Evolutionary conservation across 306 rosid genomes (phyloP).

Genomic region (Carpinus fangiana): DNA sequence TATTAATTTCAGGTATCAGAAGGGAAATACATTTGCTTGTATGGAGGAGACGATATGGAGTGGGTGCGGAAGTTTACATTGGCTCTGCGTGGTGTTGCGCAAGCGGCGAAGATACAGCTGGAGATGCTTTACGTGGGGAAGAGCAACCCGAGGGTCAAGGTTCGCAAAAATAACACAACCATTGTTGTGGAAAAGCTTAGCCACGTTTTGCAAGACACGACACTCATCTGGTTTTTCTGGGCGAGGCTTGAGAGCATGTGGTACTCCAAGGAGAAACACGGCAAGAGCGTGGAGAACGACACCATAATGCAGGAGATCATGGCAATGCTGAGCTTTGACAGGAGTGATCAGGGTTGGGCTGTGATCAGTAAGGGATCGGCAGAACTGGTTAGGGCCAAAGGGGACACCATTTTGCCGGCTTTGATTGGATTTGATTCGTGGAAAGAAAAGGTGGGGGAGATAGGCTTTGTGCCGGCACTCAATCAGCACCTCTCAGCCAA

Average conservation of each 20-base stretch:
- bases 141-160: constrained; percentile 49
- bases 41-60: constrained; percentile 59
- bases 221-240: constrained; percentile 74
- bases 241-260: constrained; percentile 63
- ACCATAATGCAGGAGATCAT: constrained; percentile 41
- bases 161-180: constrained; percentile 16
- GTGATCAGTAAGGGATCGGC: constrained; percentile 23
- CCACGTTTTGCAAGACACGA: constrained; percentile 29
- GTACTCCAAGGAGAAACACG: constrained; percentile 44
- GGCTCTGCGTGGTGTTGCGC: constrained; percentile 25
- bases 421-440: constrained; percentile 30
- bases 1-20: constrained; percentile 40
- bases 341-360: constrained; percentile 46
- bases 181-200: constrained; percentile 39
- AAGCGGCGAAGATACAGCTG: constrained; percentile 32
- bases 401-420: constrained; percentile 26
- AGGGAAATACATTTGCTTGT: constrained; percentile 57
- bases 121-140: constrained; percentile 64
- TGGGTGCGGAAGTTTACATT: constrained; percentile 61
- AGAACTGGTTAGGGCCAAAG: constrained; percentile 33
- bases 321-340: constrained; percentile 42
- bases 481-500: constrained; percentile 28
- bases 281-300: constrained; percentile 26
- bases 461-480: constrained; percentile 36
- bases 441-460: constrained; percentile 29